These are phyloP conservation scores for Leccinum fallax DNA, from an alignment of 1,284 basidiomycete species.

Conservation along the genomic window DNA sequence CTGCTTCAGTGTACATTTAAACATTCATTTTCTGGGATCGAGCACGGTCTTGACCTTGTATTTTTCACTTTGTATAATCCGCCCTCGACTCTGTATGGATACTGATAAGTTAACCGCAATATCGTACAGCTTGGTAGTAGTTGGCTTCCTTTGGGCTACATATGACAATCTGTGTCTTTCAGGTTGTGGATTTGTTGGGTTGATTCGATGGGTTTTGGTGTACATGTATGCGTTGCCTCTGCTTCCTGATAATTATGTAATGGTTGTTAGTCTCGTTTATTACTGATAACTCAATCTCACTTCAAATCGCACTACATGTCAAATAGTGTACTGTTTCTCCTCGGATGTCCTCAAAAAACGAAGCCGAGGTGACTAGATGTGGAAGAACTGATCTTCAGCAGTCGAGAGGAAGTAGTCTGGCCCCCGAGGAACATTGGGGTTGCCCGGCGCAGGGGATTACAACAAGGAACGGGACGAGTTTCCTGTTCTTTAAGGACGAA, in stretches of 20 bases:
- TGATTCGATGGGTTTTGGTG: neutral
- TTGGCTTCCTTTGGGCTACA: neutral
- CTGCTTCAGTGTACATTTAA: constrained; percentile 31
- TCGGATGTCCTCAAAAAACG: too few relatives aligned
- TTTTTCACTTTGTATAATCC: neutral
- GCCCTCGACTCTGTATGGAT: constrained; percentile 5
- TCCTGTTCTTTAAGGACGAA: neutral
- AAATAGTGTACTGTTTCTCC: too few relatives aligned
- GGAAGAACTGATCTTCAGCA: too few relatives aligned
- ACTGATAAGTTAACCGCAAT: constrained; percentile 4
- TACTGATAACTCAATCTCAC: too few relatives aligned
- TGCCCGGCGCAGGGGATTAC: too few relatives aligned
- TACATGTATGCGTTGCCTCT: neutral
- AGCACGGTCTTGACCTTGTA: neutral
- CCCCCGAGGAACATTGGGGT: too few relatives aligned
- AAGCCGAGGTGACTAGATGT: too few relatives aligned
- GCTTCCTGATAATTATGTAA: too few relatives aligned
- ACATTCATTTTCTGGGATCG: neutral
- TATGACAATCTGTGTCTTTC: neutral
- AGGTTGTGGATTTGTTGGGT: neutral
- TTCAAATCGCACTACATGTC: too few relatives aligned
- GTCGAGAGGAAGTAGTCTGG: too few relatives aligned
- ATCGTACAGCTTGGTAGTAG: neutral
- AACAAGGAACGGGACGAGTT: neutral
- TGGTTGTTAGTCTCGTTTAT: too few relatives aligned